These are phyloP conservation scores for Magnolia changhungtana DNA, from an alignment of 164 flowering plant species.

Conservation along the genomic window DNA sequence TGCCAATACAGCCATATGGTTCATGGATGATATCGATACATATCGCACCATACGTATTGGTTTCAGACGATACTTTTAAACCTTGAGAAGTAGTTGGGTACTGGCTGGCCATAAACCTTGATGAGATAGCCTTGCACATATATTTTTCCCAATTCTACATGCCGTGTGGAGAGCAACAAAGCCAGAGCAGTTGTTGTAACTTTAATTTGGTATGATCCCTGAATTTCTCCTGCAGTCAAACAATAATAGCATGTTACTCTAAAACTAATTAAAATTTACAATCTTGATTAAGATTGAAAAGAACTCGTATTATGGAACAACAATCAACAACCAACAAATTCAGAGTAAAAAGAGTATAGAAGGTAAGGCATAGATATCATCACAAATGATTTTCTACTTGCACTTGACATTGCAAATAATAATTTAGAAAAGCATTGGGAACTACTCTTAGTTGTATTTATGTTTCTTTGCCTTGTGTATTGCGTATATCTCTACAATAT, in stretches of 20 bases:
- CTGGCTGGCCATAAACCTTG: constrained; percentile 47
- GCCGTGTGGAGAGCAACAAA: constrained; percentile 65
- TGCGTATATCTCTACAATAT: too few relatives aligned
- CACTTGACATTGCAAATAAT: background rate
- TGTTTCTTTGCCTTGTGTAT: too few relatives aligned
- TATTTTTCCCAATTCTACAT: constrained; percentile 55
- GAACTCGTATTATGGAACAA: background rate
- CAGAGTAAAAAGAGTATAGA: background rate
- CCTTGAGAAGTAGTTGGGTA: too few relatives aligned
- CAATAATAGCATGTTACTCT: background rate
- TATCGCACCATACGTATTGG: too few relatives aligned
- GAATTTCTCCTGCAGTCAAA: constrained; percentile 68
- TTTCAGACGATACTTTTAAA: too few relatives aligned
- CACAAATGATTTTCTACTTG: background rate
- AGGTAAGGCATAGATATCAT: background rate
- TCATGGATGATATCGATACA: too few relatives aligned
- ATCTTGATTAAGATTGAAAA: background rate
- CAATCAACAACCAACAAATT: background rate
- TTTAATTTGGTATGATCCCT: constrained; percentile 88
- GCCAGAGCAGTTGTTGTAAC: constrained; percentile 91
- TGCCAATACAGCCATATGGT: too few relatives aligned
- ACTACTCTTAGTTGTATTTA: too few relatives aligned
- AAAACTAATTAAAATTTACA: background rate
- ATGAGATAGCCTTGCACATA: constrained; percentile 71
- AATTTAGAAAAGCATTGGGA: too few relatives aligned